A percentile compares a stretch with the other conserved stretches of the same genome.
Conservation (phyloP, 2,329 filamentous ascomycete genomes). For the Fusarium gaditjirri region DNA sequence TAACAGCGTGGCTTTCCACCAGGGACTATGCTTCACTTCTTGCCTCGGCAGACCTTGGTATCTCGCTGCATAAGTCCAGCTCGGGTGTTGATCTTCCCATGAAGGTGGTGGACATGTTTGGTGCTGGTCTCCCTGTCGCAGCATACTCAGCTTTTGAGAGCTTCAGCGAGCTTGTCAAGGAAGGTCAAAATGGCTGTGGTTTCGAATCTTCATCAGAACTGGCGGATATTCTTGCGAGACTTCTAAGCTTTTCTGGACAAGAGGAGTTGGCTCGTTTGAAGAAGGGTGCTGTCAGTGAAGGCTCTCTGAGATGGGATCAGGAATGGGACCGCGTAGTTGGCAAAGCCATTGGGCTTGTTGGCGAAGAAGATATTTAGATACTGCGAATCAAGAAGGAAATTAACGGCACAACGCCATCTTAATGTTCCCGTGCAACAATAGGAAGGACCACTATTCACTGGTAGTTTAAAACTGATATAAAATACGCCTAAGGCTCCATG, state of each 20-base stretch:
- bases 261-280: conserved; percentile 70
- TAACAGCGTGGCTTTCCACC: conserved; percentile 86
- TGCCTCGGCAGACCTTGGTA: conserved; percentile 85
- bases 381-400: not conserved
- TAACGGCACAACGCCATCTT: not conserved
- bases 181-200: conserved; percentile 86
- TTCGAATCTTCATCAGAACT: conserved; percentile 80
- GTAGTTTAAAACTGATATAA: conserved; percentile 23
- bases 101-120: conserved; percentile 99
- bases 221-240: conserved; percentile 66
- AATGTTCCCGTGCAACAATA: not conserved
- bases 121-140: conserved; percentile 87
- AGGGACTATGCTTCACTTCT: conserved; percentile 87
- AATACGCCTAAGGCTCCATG: conserved; percentile 30
- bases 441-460: conserved; percentile 1
- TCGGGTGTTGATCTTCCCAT: conserved; percentile 97
- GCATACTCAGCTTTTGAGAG: conserved; percentile 89
- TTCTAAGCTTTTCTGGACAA: conserved; percentile 67
- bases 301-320: conserved; percentile 83
- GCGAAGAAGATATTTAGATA: conserved; percentile 27
- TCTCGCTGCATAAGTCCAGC: conserved; percentile 92
- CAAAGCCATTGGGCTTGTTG: conserved; percentile 68
- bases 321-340: conserved; percentile 91
- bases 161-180: conserved; percentile 89
- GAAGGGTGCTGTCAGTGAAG: conserved; percentile 78